Evolutionary conservation across 2,329 filamentous ascomycete species (phyloP).

Genomic region (Aspergillus neoniger): DNA sequence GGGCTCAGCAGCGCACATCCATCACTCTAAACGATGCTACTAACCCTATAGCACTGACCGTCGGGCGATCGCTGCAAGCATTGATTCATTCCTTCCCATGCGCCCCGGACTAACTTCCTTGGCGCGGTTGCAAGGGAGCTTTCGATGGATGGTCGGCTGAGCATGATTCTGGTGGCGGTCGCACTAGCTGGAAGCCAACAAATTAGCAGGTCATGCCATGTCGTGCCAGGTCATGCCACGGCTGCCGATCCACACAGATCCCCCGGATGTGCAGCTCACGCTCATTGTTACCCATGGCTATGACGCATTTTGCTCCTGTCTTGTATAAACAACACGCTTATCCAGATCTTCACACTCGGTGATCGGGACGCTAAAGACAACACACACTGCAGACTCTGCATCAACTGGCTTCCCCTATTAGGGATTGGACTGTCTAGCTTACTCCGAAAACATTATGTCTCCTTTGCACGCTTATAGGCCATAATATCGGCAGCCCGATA

Average conservation of each 20-base stretch:
- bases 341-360: background rate
- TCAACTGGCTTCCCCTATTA: background rate
- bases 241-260: conserved; percentile 3
- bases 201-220: conserved; percentile 5
- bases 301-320: conserved; percentile 1
- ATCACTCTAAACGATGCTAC: background rate
- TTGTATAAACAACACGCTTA: background rate
- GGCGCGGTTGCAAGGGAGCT: conserved; percentile 1
- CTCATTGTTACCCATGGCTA: background rate
- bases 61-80: conserved; percentile 4
- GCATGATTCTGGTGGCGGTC: conserved; percentile 4
- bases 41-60: background rate
- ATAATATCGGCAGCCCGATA: background rate
- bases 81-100: background rate
- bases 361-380: background rate
- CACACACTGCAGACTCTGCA: background rate
- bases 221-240: conserved; percentile 14
- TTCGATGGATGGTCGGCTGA: background rate
- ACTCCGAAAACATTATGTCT: background rate
- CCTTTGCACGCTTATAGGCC: background rate
- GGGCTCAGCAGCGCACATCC: background rate
- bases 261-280: background rate
- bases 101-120: conserved; percentile 3
- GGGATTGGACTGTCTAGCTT: background rate
- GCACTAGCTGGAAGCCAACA: background rate